Evolutionary conservation across 352 stramenopile genomes (phyloP), one percentile per base, ranked within the genome.

Genomic region (Saprolegnia parasitica): DNA sequence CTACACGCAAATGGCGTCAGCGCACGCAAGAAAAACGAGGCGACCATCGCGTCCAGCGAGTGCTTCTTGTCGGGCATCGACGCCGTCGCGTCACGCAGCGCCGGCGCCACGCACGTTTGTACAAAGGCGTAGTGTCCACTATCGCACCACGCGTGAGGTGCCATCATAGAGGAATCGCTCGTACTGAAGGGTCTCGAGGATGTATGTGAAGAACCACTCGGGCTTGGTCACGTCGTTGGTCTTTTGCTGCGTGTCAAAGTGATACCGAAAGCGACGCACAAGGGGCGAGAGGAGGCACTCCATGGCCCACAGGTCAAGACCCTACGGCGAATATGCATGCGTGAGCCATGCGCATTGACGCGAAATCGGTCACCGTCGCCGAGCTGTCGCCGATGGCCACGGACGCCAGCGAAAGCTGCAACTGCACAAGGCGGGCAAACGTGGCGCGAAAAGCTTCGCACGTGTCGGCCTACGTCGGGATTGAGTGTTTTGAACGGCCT

Each of bases 171-270:
- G 8, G 32, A 58, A 11, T 40, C 13, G 24, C 52, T n/a, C n/a
- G 32, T 56, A 72, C 66, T 50, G 54, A 16, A 72, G 24, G 16
- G 57, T 13, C 40, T 65, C 66, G 23, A 67, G 24, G 26, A 72
- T 32, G 13, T 67, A 50, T 20, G 40, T 65, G 15, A 67, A 68
- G 26, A 67, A 65, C 66, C 66, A 72, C 55, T 72, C 66, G 37
- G 66, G 66, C 42, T 72, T 72, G 66, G 55, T 18, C 6, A 72
- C 15, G 66, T 67, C 56, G 40, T 72, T 72, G 20, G 66, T 72
- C 21, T 72, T 72, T n/a, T 57, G 23, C 32, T 65, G 6, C 9
- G 39, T 56, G 16, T 72, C 55, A 23, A 72, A 72, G 50, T 72
- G 66, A 23, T 67, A 72, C 20, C 58, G 66, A 42, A 72, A 72